Percentiles rank a stretch among this genome's conserved stretches.
Conservation (phyloP, 169 alveolate genomes). For the Eimeria mitis region DNA sequence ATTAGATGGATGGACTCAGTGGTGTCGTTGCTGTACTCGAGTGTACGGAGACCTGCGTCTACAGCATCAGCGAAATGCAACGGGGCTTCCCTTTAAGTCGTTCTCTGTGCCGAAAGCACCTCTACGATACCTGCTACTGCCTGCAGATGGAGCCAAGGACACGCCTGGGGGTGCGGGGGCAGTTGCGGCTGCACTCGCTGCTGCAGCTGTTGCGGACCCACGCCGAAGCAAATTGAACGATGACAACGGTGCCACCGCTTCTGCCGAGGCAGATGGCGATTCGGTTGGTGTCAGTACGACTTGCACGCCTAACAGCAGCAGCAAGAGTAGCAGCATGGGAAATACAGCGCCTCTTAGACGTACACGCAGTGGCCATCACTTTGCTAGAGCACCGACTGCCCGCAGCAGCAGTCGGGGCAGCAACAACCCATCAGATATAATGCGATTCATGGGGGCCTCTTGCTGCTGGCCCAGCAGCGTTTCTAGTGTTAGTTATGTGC, state of each 20-base stretch:
- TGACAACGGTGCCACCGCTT: constrained; percentile 4
- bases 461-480: constrained; percentile 72
- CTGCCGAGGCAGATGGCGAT: constrained; percentile 44
- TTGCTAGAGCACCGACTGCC: constrained; percentile 18
- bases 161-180: constrained; percentile 62
- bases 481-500: constrained; percentile 27
- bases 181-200: constrained; percentile 68
- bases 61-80: constrained; percentile 57
- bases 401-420: constrained; percentile 60
- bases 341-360: constrained; percentile 18
- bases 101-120: constrained; percentile 46
- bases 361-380: constrained; percentile 66
- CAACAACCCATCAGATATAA: constrained; percentile 33
- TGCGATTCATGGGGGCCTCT: constrained; percentile 52
- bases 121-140: constrained; percentile 59
- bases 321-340: constrained; percentile 18
- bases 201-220: constrained; percentile 60
- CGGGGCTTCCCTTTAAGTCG: constrained; percentile 35
- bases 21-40: constrained; percentile 77
- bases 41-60: constrained; percentile 69
- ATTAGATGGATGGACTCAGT: constrained; percentile 40
- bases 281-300: not conserved
- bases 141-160: constrained; percentile 46
- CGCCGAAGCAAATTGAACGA: constrained; percentile 22
- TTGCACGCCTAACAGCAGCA: constrained; percentile 7